Evolutionary conservation across 805 yeast genomes (phyloP).

Genomic region (Candida suzukii): DNA sequence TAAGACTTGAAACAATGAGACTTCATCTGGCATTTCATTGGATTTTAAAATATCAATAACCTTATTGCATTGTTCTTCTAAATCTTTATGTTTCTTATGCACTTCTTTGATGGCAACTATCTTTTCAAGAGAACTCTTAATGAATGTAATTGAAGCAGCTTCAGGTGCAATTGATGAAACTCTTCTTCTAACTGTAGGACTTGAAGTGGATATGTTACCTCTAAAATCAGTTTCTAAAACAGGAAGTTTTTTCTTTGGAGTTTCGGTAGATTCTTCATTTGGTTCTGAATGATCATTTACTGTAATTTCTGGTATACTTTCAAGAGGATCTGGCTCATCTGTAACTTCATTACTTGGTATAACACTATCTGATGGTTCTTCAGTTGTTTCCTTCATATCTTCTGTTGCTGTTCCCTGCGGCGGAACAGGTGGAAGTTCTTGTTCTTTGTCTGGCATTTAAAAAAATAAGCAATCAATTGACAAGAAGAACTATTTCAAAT

Average conservation of each 20-base stretch:
- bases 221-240: neutral
- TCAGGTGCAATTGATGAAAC: slow-evolving; percentile 12
- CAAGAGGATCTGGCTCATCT: neutral
- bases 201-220: neutral
- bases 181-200: neutral
- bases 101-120: slow-evolving; percentile 24
- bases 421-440: neutral
- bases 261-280: neutral
- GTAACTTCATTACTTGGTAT: too few relatives aligned
- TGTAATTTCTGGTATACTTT: neutral
- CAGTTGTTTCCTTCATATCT: neutral
- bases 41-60: slow-evolving; percentile 36
- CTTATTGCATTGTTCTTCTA: slow-evolving; percentile 30
- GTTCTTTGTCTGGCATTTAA: neutral
- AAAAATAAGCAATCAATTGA: neutral
- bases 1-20: slow-evolving; percentile 70
- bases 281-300: neutral
- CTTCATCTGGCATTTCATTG: slow-evolving; percentile 35
- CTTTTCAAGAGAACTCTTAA: slow-evolving; percentile 25
- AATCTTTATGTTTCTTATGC: slow-evolving; percentile 35
- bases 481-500: too few relatives aligned
- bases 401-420: neutral
- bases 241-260: neutral
- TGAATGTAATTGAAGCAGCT: slow-evolving; percentile 24
- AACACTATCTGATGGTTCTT: too few relatives aligned